A percentile compares a stretch with the other conserved stretches of the same genome.
Evolutionary conservation across 352 stramenopile species (phyloP).

Genomic region (Phytophthora lateralis): DNA sequence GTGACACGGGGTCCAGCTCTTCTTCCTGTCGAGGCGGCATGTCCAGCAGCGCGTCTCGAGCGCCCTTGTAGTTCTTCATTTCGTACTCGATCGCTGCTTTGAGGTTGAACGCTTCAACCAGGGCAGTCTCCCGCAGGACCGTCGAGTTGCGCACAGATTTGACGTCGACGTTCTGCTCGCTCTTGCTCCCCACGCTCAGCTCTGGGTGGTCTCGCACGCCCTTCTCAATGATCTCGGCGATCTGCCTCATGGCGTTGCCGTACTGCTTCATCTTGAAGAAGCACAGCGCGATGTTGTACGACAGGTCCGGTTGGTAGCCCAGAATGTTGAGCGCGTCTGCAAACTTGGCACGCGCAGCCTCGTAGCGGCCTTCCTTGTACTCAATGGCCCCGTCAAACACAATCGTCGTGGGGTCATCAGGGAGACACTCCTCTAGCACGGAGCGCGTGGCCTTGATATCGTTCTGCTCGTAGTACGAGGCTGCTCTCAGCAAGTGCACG

Average conservation of each 20-base stretch:
- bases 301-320: slow-evolving; percentile 92
- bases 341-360: slow-evolving; percentile 91
- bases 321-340: slow-evolving; percentile 92
- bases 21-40: slow-evolving; percentile 93
- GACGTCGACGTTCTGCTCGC: slow-evolving; percentile 84
- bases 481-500: slow-evolving; percentile 84
- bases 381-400: slow-evolving; percentile 85
- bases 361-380: slow-evolving; percentile 90
- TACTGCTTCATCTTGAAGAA: slow-evolving; percentile 94
- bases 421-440: slow-evolving; percentile 92
- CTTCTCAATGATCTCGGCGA: slow-evolving; percentile 95
- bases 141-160: slow-evolving; percentile 93
- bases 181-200: slow-evolving; percentile 93
- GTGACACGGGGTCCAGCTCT: slow-evolving; percentile 93
- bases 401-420: slow-evolving; percentile 92
- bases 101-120: slow-evolving; percentile 96
- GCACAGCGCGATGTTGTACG: slow-evolving; percentile 96
- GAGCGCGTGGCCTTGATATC: slow-evolving; percentile 91
- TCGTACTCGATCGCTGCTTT: slow-evolving; percentile 96
- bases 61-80: slow-evolving; percentile 92
- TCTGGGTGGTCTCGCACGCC: slow-evolving; percentile 92
- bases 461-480: slow-evolving; percentile 97
- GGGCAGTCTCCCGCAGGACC: slow-evolving; percentile 91
- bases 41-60: slow-evolving; percentile 88
- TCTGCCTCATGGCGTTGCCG: slow-evolving; percentile 89